Conservation (phyloP, 1,139 yeast species). For the Blastobotrys buckinghamii region DNA sequence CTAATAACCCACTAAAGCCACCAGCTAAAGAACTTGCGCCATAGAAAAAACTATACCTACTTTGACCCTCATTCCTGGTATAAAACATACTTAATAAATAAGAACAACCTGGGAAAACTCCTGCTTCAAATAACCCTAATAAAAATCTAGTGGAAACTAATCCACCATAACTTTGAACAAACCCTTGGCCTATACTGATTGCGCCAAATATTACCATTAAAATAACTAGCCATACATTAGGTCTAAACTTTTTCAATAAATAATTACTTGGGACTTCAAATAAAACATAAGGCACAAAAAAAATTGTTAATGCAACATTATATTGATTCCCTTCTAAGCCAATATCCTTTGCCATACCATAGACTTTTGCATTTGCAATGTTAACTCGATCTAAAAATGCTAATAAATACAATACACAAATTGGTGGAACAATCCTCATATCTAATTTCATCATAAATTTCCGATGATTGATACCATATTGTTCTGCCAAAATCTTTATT, state of each 20-base stretch:
- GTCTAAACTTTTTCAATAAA: slow-evolving; percentile 51
- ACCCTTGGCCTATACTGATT: slow-evolving; percentile 61
- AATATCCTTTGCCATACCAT: slow-evolving; percentile 41
- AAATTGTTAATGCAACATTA: slow-evolving; percentile 54
- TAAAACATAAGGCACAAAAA: slow-evolving; percentile 65
- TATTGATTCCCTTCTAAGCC: slow-evolving; percentile 38
- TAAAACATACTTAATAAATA: slow-evolving; percentile 52
- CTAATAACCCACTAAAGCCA: slow-evolving; percentile 77
- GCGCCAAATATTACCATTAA: slow-evolving; percentile 55
- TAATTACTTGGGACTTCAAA: slow-evolving; percentile 66
- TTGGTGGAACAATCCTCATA: slow-evolving; percentile 61
- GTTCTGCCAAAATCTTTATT: slow-evolving; percentile 21
- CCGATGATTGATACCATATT: not conserved
- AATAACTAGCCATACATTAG: slow-evolving; percentile 58
- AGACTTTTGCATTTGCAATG: slow-evolving; percentile 66
- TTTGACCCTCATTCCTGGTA: slow-evolving; percentile 58
- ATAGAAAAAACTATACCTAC: slow-evolving; percentile 62
- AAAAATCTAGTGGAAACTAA: slow-evolving; percentile 57
- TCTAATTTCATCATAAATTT: slow-evolving; percentile 42
- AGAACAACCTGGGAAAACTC: slow-evolving; percentile 69
- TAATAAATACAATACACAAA: slow-evolving; percentile 59
- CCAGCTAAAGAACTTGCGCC: slow-evolving; percentile 71
- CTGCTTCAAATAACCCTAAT: slow-evolving; percentile 61
- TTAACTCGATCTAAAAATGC: slow-evolving; percentile 70
- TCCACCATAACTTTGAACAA: slow-evolving; percentile 51